Evolutionary conservation across 352 stramenopile species (phyloP), one percentile per base, ranked within the genome.

Genomic region (Pythium coloratum): DNA sequence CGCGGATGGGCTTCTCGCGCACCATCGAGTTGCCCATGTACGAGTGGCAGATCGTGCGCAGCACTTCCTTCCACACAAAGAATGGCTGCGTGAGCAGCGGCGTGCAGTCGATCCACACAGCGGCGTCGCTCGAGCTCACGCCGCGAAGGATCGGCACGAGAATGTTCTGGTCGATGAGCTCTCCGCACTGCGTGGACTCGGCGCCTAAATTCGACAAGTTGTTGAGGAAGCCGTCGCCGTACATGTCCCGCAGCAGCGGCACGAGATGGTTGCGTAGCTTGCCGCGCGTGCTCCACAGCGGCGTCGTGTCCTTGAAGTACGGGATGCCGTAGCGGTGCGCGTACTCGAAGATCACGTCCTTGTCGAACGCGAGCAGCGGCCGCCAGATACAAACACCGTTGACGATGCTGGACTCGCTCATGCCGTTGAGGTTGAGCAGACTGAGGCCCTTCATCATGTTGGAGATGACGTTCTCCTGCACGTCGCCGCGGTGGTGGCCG

Each of bases 401-500:
- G 32, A 92, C 81, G 56, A 90, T 62, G 49, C 84, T 90, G 10
- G 75, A 81, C 14, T 88, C 88, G 58, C 80, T 94, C 97, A 98
- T 98, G 64, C 97, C 97, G 58, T 95, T 97, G 36, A 99, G 76
- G 49, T 97, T 91, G 3, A 99, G 77, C 16, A 98, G 80, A 62
- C 89, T 94, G 69, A 88, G 81, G 2, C 95, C 95, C 62, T 98
- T 98, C 82, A 99, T 97, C 61, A 97, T 95, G 76, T 99, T 99
- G 28, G 93, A 98, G 54, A 99, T 92, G 18, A 99, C 93, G 76
- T 99, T 99, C 78, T 99, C 97, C 71, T 98, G 82, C n/a, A 99
- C 89, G 73, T 99, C 97, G 18, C 96, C 94, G 26, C 88, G 79
- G 77, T 99, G 97, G 82, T 99, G 97, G 14, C 96, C 97, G 30